Evolutionary conservation across 257 asterid species (phyloP).

Genomic region (Knoxia roxburghii): DNA sequence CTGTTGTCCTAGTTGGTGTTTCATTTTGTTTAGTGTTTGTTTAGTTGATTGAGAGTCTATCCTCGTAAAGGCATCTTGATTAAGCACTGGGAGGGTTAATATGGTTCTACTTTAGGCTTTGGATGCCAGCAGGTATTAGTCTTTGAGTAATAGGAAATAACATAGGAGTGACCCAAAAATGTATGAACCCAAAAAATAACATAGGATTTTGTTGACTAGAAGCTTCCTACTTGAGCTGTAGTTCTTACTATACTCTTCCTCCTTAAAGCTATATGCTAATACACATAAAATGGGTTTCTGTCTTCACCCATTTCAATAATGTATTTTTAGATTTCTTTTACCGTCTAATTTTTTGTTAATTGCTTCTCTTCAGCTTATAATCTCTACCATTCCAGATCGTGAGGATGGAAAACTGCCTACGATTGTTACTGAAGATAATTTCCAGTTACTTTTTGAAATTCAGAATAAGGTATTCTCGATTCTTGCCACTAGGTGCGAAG

Average conservation of each 20-base stretch:
- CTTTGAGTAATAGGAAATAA: not conserved
- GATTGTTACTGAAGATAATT: conserved; percentile 74
- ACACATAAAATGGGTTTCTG: not conserved
- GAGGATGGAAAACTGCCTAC: conserved; percentile 66
- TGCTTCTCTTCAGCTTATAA: conserved; percentile 67
- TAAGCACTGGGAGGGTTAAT: not conserved
- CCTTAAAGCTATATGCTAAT: not conserved
- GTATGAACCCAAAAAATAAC: no score
- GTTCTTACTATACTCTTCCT: not conserved
- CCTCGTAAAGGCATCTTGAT: not conserved
- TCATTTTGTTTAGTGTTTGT: not conserved
- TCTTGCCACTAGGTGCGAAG: not conserved
- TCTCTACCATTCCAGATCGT: conserved; percentile 66
- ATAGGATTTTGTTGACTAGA: not conserved
- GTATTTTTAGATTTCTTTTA: not conserved
- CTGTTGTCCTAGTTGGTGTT: not conserved
- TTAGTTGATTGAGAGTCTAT: not conserved
- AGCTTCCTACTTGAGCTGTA: not conserved
- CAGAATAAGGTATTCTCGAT: conserved; percentile 64
- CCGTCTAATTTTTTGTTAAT: not conserved
- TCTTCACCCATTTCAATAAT: not conserved
- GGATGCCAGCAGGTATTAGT: not conserved
- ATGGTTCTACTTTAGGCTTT: not conserved
- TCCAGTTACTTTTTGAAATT: conserved; percentile 76
- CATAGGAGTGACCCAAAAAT: no score